A percentile compares a stretch with the other conserved stretches of the same genome.
These are phyloP conservation scores for Pelargonium australe DNA, from an alignment of 441 rosid genomes.

Conservation along the genomic window DNA sequence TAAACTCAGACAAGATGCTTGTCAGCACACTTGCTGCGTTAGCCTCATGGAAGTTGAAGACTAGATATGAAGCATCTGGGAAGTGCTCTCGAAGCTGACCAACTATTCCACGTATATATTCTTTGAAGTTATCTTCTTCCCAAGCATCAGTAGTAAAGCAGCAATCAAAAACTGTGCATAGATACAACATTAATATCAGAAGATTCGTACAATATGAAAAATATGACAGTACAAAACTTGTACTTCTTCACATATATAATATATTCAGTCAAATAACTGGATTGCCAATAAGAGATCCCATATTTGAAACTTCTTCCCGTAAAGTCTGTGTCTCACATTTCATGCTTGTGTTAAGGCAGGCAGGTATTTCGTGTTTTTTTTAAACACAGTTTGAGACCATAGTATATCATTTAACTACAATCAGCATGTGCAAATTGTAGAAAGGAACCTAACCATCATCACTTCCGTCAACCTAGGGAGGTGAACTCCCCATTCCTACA, in stretches of 20 bases:
- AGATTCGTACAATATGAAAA: neutral
- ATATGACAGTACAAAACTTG: neutral
- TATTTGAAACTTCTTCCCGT: neutral
- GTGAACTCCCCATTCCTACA: neutral
- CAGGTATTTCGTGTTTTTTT: neutral
- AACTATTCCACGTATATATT: conserved; percentile 52
- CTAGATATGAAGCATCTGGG: conserved; percentile 75
- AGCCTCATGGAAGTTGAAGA: conserved; percentile 79
- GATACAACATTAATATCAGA: neutral
- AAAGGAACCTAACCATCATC: neutral
- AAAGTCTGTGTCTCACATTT: neutral
- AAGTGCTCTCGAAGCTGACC: conserved; percentile 63
- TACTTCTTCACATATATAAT: neutral
- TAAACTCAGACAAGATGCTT: conserved; percentile 55
- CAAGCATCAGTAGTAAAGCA: conserved; percentile 66
- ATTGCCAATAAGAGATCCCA: neutral
- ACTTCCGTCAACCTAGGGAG: neutral
- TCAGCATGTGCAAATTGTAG: neutral
- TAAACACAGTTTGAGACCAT: neutral
- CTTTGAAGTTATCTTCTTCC: conserved; percentile 61
- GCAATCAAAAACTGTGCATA: conserved; percentile 66
- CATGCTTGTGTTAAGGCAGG: neutral
- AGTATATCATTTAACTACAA: neutral
- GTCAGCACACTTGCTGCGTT: conserved; percentile 51
- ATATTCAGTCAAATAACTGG: neutral